A percentile compares a stretch with the other conserved stretches of the same genome.
phyloP scores from a whole-genome alignment of 2,329 filamentous ascomycete genomes.

The Neospermospora avenae region DNA sequence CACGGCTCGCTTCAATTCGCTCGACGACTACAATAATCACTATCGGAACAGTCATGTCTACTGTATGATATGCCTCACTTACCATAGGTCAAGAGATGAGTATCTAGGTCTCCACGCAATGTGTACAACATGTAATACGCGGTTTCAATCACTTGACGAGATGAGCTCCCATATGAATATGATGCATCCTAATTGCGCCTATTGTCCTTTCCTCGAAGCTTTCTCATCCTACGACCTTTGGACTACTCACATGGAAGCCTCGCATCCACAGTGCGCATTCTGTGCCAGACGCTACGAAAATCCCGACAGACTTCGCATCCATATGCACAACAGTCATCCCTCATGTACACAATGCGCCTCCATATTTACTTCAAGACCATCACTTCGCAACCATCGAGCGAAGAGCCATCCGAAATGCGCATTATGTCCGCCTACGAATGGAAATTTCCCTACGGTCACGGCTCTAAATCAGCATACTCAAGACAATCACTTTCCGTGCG shows the following conservation, averaged over 20 bases:
- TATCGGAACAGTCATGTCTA: neutral
- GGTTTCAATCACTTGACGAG: neutral
- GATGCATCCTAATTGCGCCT: neutral
- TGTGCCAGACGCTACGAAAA: neutral
- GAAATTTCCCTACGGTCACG: neutral
- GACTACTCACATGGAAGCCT: neutral
- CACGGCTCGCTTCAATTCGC: neutral
- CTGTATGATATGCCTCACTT: conserved; percentile 3
- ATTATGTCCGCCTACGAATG: neutral
- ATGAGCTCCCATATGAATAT: neutral
- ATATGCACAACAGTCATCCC: conserved; percentile 3
- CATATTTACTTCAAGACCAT: neutral
- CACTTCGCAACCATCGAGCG: neutral
- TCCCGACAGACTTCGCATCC: neutral
- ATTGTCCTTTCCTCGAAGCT: neutral
- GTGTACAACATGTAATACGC: neutral
- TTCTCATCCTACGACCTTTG: neutral
- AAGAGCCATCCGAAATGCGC: neutral
- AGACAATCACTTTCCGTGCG: neutral
- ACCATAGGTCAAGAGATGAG: conserved; percentile 2
- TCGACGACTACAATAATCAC: conserved; percentile 8
- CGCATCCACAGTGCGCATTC: conserved; percentile 1
- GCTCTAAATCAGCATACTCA: conserved; percentile 8
- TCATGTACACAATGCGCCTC: neutral
- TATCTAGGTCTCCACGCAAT: conserved; percentile 4